Evolutionary conservation across 805 yeast species (phyloP), one percentile per base, ranked within the genome.

Genomic region (Saccharomycopsis guyanensis): DNA sequence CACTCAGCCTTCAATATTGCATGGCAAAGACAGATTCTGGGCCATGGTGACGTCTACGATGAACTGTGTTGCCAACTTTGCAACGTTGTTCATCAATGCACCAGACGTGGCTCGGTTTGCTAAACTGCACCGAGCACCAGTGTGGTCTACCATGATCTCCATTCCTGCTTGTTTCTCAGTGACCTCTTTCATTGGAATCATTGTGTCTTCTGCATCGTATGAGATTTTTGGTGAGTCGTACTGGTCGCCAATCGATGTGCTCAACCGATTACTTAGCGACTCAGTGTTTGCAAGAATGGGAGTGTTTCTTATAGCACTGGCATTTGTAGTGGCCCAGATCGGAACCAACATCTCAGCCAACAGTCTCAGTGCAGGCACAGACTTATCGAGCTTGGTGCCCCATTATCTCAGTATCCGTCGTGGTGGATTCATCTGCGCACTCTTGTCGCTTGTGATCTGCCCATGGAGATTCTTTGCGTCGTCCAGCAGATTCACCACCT

Each of bases 91-190:
- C 56, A 74, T 81, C 46, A 86, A 86, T 65, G 85, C 89, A 7
- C 91, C 94, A 0, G 95, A 86, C 68, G 85, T 84, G 60, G 69
- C 89, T 18, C 75, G 95, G 59, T 81, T 86, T 63, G 78, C 93
- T 3, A 70, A 67, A 43, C 72, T 74, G n/a, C 65, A 68, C 23
- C 59, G 50, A 18, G 59, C 73, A 13, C 67, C 77, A 3, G 56
- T 65, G 22, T 69, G 69, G 65, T 69, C 81, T 4, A 83, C 78
- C 59, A 56, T 70, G 35, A 56, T 80, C 22, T 69, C 87, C 3
- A 76, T 86, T 46, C 93, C 94, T 15, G 50, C 81, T 25, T 71
- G 82, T 49, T 85, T 85, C 64, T 78, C 87, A 3, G 57, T 85
- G 46, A 85, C 93, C 25, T 78, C 89, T 20, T 68, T 86, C 55